A percentile compares a stretch with the other conserved stretches of the same genome.
These are phyloP conservation scores for Angomonas deanei DNA, from an alignment of 208 protist genomes.

Conservation along the genomic window DNA sequence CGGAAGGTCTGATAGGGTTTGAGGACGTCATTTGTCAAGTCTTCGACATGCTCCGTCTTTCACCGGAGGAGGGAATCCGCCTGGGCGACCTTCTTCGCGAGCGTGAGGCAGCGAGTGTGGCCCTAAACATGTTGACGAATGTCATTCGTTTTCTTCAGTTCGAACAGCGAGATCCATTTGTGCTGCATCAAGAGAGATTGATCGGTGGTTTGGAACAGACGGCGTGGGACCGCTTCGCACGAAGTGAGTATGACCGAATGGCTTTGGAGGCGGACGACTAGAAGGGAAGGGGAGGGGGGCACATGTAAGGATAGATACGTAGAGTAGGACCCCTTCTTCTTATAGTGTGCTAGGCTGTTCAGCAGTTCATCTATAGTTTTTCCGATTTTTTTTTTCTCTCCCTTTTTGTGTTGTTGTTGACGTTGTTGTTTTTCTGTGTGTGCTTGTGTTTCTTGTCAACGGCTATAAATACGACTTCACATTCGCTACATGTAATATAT, in stretches of 20 bases:
- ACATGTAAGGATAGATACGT: conserved; percentile 10
- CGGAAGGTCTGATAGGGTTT: conserved; percentile 72
- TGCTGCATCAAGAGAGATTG: conserved; percentile 68
- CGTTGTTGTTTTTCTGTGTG: no score
- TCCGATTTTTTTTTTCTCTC: conserved; percentile 2
- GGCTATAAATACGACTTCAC: no score
- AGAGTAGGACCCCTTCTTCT: background rate
- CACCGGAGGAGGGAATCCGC: conserved; percentile 42
- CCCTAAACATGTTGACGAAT: conserved; percentile 93
- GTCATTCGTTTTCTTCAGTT: conserved; percentile 91
- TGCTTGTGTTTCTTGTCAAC: no score
- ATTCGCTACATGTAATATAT: no score
- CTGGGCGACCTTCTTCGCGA: conserved; percentile 86
- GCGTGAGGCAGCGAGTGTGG: conserved; percentile 67
- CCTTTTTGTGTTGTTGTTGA: no score
- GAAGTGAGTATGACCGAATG: conserved; percentile 92
- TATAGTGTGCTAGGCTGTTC: background rate
- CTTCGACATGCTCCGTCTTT: conserved; percentile 88
- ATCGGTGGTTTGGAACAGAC: conserved; percentile 62
- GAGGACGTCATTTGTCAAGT: conserved; percentile 92
- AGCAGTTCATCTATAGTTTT: no score
- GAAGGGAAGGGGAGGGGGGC: conserved; percentile 1
- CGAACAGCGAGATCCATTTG: conserved; percentile 90
- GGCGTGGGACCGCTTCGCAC: conserved; percentile 91
- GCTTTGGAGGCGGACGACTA: conserved; percentile 65